Evolutionary conservation across 2,329 filamentous ascomycete species (phyloP).

Genomic region (Emergomyces orientalis): DNA sequence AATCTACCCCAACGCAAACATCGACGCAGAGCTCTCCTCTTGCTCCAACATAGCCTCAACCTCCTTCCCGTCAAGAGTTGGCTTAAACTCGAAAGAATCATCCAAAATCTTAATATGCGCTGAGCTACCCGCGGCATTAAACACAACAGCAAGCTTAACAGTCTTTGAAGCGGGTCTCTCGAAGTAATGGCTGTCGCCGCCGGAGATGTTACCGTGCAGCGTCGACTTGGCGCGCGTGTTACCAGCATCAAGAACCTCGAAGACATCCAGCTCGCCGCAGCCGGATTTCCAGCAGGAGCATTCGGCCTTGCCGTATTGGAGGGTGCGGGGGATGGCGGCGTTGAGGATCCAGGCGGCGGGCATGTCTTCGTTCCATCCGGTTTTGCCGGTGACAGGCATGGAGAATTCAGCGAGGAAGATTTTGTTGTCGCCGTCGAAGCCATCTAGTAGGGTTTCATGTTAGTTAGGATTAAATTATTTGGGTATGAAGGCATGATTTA

Average conservation of each 20-base stretch:
- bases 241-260: slow-evolving; percentile 59
- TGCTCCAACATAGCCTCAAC: slow-evolving; percentile 11
- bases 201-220: slow-evolving; percentile 50
- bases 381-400: slow-evolving; percentile 55
- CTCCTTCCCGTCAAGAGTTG: slow-evolving; percentile 10
- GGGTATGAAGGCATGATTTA: background rate
- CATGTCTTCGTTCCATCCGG: slow-evolving; percentile 52
- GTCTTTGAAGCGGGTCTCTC: slow-evolving; percentile 50
- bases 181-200: slow-evolving; percentile 64
- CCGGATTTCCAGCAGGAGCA: slow-evolving; percentile 65
- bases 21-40: slow-evolving; percentile 7
- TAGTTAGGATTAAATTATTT: slow-evolving; percentile 3
- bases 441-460: slow-evolving; percentile 34
- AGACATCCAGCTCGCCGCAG: slow-evolving; percentile 68
- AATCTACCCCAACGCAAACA: slow-evolving; percentile 10
- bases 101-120: slow-evolving; percentile 50
- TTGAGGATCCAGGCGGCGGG: slow-evolving; percentile 71
- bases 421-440: slow-evolving; percentile 61
- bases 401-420: slow-evolving; percentile 64
- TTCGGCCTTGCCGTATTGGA: slow-evolving; percentile 53
- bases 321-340: slow-evolving; percentile 58
- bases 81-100: slow-evolving; percentile 21
- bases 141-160: slow-evolving; percentile 57
- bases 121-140: slow-evolving; percentile 43
- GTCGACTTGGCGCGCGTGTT: slow-evolving; percentile 61